Evolutionary conservation across 1,284 basidiomycete genomes (phyloP), one percentile per base, ranked within the genome.

Genomic region (Cryptococcus sp.): DNA sequence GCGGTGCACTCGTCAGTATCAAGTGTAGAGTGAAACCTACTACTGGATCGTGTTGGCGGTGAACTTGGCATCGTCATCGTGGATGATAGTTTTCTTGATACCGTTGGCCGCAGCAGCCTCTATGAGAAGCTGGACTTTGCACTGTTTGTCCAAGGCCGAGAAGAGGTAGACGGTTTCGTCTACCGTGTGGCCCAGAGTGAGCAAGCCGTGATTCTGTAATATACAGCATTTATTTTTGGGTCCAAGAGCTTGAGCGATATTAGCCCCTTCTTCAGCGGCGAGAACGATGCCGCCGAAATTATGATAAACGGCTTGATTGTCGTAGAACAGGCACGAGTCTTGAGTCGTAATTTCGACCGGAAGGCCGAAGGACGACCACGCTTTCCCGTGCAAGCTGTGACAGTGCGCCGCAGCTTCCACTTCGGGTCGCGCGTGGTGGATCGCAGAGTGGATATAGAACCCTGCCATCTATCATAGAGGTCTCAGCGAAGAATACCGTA

Each of bases 381-480:
- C 67, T 50, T 73, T 72, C 51, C 71, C 73, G 58, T 72, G 59
- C 7, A 70, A 72, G 3, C 83, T 83, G 71, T 88, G 86, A 29
- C 84, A 85, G 72, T 88, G 86, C 5, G 85, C 85, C 16, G 85
- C 85, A 39, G 85, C 85, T 38, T 83, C 67, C 26, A 86, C 80
- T 63, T 87, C 86, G 1, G 86, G 85, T 19, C 86, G 82, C 39
- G 84, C 84, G 38, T 79, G 77, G 67, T 86, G 85, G 56, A 86
- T 81, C 3, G 84, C 82, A 22, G 83, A 82, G 64, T 84, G 83
- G 58, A 82, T 81, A 61, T 81, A 81, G 69, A 81, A 84, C 5
- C 83, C 83, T 2, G 82, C 79, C 55, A 72, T 79, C 69, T 82
- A 81, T 20, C 8, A 15, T 5, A n/a, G n/a, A n/a, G n/a, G n/a